Conservation (phyloP, 805 yeast species). For the Metschnikowia similis region DNA sequence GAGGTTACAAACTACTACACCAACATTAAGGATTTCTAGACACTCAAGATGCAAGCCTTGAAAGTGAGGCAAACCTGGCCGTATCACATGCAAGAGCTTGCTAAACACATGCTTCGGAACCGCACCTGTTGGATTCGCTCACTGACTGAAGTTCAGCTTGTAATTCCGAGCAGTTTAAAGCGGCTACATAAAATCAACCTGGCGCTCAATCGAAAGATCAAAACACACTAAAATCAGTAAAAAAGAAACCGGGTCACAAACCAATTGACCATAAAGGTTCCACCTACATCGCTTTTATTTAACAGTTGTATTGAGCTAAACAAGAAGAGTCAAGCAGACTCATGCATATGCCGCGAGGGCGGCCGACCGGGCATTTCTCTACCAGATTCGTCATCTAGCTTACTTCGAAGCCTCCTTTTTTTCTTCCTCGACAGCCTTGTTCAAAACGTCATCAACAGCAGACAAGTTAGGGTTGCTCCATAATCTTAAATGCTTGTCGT, state of each 20-base stretch:
- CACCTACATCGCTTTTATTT: neutral
- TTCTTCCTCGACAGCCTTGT: constrained; percentile 29
- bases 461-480: constrained; percentile 45
- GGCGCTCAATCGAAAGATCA: neutral
- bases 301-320: constrained; percentile 3
- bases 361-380: neutral
- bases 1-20: constrained; percentile 81
- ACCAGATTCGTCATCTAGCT: neutral
- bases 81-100: too few relatives aligned
- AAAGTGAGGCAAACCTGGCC: too few relatives aligned
- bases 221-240: neutral
- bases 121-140: too few relatives aligned
- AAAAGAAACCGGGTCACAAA: neutral
- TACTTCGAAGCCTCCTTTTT: constrained; percentile 12
- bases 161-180: too few relatives aligned
- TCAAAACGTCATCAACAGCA: constrained; percentile 38
- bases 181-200: too few relatives aligned
- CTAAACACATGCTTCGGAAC: too few relatives aligned
- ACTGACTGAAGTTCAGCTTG: too few relatives aligned
- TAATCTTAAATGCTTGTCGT: constrained; percentile 43
- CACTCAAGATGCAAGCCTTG: neutral
- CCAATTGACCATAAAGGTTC: neutral
- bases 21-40: constrained; percentile 44
- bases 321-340: constrained; percentile 1
- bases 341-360: constrained; percentile 2